Evolutionary conservation across 345 rosid genomes (phyloP).

Genomic region (Erucastrum elatum): DNA sequence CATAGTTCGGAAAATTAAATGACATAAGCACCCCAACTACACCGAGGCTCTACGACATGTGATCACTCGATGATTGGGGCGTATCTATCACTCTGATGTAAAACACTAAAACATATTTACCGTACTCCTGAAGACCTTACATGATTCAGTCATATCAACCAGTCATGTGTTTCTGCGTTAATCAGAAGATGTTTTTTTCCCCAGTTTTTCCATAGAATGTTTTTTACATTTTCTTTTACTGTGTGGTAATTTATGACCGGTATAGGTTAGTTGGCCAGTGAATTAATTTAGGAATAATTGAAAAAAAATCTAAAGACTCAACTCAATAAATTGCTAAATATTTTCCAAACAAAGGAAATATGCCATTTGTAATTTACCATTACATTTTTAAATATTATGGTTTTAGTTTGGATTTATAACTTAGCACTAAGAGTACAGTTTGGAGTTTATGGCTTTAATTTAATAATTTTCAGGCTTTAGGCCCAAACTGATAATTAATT

Average conservation of each 20-base stretch:
- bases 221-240: slow-evolving; percentile 6
- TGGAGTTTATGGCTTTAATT: neutral
- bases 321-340: neutral
- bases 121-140: slow-evolving; percentile 41
- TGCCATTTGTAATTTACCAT: neutral
- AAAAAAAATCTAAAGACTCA: neutral
- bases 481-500: neutral
- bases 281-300: neutral
- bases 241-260: slow-evolving; percentile 14
- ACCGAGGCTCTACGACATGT: neutral
- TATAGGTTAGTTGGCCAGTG: neutral
- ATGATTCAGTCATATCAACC: slow-evolving; percentile 37
- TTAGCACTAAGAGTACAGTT: neutral
- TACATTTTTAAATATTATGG: neutral
- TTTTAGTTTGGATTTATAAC: neutral
- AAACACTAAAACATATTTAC: slow-evolving; percentile 33
- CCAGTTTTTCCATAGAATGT: slow-evolving; percentile 37
- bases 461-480: neutral
- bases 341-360: neutral
- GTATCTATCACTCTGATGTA: neutral
- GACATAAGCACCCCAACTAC: slow-evolving; percentile 22
- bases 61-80: neutral
- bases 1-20: neutral
- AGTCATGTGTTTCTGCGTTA: slow-evolving; percentile 37
- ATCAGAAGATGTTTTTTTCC: slow-evolving; percentile 37